Conservation (phyloP, 169 alveolate genomes). For the Condylostoma magnum region DNA sequence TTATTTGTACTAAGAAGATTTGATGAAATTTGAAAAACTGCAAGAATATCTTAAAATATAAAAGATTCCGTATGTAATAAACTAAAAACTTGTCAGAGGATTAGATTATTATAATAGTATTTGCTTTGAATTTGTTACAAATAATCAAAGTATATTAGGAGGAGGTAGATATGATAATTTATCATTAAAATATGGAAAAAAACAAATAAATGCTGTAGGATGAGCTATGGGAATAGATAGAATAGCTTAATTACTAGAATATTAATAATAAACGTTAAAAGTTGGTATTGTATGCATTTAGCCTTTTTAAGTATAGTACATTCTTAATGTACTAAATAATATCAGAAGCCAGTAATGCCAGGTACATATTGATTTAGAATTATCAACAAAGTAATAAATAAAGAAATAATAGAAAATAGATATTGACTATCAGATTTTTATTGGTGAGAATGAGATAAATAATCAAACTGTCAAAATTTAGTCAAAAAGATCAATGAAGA, state of each 20-base stretch:
- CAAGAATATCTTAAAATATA: neutral
- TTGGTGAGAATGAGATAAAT: too few species aligned
- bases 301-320: too few species aligned
- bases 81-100: slow-evolving; percentile 15
- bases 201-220: neutral
- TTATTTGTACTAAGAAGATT: neutral
- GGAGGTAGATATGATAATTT: slow-evolving; percentile 28
- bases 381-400: too few species aligned
- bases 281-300: neutral
- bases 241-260: neutral
- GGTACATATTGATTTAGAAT: too few species aligned
- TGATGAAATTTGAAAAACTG: neutral
- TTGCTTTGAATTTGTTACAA: slow-evolving; percentile 11
- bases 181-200: neutral
- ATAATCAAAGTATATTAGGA: neutral
- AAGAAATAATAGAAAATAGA: too few species aligned
- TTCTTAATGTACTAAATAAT: too few species aligned
- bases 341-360: too few species aligned
- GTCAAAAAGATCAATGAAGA: too few species aligned
- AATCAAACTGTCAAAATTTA: too few species aligned
- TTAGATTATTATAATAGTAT: slow-evolving; percentile 1
- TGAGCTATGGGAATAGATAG: slow-evolving; percentile 23
- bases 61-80: neutral
- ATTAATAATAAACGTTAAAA: neutral
- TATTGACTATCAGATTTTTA: too few species aligned